Percentiles rank a stretch among this genome's conserved stretches.
Evolutionary conservation across 352 stramenopile species (phyloP).

Genomic region (Blastocystis sp.): DNA sequence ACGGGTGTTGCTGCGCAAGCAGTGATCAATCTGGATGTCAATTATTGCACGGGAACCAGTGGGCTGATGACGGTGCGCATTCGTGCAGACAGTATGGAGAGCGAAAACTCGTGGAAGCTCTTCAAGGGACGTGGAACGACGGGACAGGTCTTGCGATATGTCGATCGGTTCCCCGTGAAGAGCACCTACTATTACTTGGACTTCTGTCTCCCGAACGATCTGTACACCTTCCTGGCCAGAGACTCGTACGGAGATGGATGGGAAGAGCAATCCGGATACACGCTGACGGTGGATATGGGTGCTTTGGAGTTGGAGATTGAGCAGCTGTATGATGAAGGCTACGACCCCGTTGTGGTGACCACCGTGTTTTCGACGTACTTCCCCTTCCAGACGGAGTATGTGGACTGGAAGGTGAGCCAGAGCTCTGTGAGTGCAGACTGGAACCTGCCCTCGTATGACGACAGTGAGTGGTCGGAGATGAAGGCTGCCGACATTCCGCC

Average conservation of each 20-base stretch:
- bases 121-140: not conserved
- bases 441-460: not conserved
- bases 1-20: not conserved
- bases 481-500: not conserved
- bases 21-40: not conserved
- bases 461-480: not conserved
- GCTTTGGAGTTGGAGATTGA: constrained; percentile 23
- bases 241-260: not conserved
- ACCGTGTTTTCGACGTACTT: not conserved
- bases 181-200: not conserved
- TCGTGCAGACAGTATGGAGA: not conserved
- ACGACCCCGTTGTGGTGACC: not conserved
- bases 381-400: constrained; percentile 11
- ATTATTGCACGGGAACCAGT: not conserved
- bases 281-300: constrained; percentile 21
- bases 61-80: constrained; percentile 6
- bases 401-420: not conserved
- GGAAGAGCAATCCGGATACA: not conserved
- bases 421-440: not conserved
- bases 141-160: not conserved
- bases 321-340: not conserved
- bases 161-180: not conserved
- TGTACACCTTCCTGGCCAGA: not conserved
- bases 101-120: not conserved
- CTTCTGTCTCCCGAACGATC: constrained; percentile 5